Evolutionary conservation across 208 protist genomes (phyloP).

Genomic region (Leishmania tarentolae): DNA sequence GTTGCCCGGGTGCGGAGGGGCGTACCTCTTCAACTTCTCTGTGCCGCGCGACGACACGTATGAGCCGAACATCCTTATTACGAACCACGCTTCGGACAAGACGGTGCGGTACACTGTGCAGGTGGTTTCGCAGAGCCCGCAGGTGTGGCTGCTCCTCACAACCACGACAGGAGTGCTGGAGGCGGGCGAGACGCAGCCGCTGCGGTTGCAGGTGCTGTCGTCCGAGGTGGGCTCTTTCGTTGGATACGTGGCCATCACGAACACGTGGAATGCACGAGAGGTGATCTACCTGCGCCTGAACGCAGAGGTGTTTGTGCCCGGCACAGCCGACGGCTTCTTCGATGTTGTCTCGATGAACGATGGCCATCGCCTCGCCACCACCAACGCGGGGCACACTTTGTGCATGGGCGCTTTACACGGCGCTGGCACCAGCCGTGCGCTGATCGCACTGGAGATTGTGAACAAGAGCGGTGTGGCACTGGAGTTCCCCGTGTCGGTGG

Average conservation of each 20-base stretch:
- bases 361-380: conserved; percentile 41
- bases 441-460: conserved; percentile 77
- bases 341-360: conserved; percentile 71
- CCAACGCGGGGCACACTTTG: conserved; percentile 43
- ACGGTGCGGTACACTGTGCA: conserved; percentile 68
- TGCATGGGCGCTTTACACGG: conserved; percentile 81
- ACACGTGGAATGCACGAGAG: conserved; percentile 55
- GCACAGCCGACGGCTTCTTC: conserved; percentile 74
- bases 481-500: conserved; percentile 87
- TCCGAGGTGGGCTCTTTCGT: conserved; percentile 83
- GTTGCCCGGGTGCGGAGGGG: conserved; percentile 45
- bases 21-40: conserved; percentile 67
- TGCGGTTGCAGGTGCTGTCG: conserved; percentile 73
- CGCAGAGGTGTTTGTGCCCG: conserved; percentile 76
- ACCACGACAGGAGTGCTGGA: conserved; percentile 47
- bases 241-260: conserved; percentile 76
- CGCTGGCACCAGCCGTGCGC: conserved; percentile 46
- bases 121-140: conserved; percentile 80
- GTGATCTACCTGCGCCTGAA: conserved; percentile 76
- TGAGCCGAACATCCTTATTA: conserved; percentile 65
- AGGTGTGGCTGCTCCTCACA: conserved; percentile 76
- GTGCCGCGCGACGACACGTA: conserved; percentile 70
- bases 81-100: conserved; percentile 55
- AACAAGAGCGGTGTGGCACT: conserved; percentile 74
- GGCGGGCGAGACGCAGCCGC: conserved; percentile 64